A percentile compares a stretch with the other conserved stretches of the same genome.
Evolutionary conservation across 495 filamentous ascomycete species (phyloP).

Genomic region (Aspergillus haitiensis): DNA sequence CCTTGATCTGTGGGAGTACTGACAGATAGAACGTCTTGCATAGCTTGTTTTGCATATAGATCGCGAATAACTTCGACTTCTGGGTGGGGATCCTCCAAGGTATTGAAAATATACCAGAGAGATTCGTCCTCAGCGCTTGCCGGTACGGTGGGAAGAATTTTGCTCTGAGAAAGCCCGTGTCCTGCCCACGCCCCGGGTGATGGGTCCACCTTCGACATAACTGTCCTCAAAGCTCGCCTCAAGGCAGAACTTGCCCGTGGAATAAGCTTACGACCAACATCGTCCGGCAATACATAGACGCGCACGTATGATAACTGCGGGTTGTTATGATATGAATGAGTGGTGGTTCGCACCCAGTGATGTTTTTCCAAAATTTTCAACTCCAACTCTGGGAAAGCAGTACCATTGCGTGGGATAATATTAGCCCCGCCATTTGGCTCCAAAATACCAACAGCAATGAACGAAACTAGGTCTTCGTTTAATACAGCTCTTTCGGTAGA

Average conservation of each 20-base stretch:
- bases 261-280: conserved; percentile 56
- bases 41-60: conserved; percentile 56
- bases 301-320: conserved; percentile 38
- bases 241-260: conserved; percentile 42
- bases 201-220: conserved; percentile 59
- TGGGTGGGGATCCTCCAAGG: conserved; percentile 69
- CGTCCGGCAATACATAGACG: conserved; percentile 67
- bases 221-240: conserved; percentile 43
- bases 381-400: conserved; percentile 25
- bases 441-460: conserved; percentile 27
- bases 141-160: conserved; percentile 13
- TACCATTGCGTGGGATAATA: neutral
- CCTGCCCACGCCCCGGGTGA: conserved; percentile 59
- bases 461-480: conserved; percentile 16
- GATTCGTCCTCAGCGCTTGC: conserved; percentile 53
- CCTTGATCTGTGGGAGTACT: neutral
- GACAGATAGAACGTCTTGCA: conserved; percentile 57
- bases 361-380: conserved; percentile 31
- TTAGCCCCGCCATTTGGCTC: neutral
- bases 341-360: conserved; percentile 36
- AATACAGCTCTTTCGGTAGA: conserved; percentile 1
- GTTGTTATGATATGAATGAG: conserved; percentile 18
- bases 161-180: conserved; percentile 8
- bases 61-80: conserved; percentile 52
- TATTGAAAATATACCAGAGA: conserved; percentile 86